phyloP scores from a whole-genome alignment of 2,329 filamentous ascomycete genomes.

The Plenodomus biglobosus region DNA sequence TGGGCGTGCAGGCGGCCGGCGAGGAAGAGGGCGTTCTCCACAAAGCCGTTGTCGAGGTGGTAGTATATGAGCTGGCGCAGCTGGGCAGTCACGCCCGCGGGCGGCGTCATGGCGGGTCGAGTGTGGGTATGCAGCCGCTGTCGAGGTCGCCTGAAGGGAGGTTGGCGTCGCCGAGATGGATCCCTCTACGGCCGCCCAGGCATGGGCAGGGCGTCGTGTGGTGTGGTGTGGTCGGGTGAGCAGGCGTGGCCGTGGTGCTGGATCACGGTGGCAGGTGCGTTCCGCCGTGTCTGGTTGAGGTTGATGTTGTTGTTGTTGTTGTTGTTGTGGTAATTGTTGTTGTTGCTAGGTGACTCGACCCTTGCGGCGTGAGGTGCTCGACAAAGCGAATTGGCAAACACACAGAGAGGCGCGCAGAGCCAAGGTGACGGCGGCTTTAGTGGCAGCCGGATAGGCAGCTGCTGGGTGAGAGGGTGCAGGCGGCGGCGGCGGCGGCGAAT shows the following conservation, averaged over 20 bases:
- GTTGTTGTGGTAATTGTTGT: too few species aligned
- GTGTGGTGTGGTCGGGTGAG: background rate
- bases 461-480: conserved; percentile 1
- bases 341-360: conserved; percentile 38
- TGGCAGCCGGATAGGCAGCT: background rate
- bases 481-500: conserved; percentile 11
- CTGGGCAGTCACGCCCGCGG: conserved; percentile 59
- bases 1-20: conserved; percentile 83
- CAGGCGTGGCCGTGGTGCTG: background rate
- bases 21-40: conserved; percentile 91
- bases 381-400: conserved; percentile 45
- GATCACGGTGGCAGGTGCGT: conserved; percentile 11
- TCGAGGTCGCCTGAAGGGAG: conserved; percentile 1
- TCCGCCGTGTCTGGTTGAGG: conserved; percentile 23
- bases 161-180: conserved; percentile 6
- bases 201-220: conserved; percentile 32
- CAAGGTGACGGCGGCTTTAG: conserved; percentile 10
- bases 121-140: conserved; percentile 3
- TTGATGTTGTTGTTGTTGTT: conserved; percentile 4
- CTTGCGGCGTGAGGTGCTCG: conserved; percentile 36
- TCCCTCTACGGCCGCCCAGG: conserved; percentile 15
- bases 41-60: conserved; percentile 83
- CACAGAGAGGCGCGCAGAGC: conserved; percentile 19
- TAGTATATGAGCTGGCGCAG: conserved; percentile 68
- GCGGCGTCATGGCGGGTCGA: conserved; percentile 56